Evolutionary conservation across 139 green algal species (phyloP), one percentile per base, ranked within the genome.

Genomic region (Edaphochlamys debaryana): DNA sequence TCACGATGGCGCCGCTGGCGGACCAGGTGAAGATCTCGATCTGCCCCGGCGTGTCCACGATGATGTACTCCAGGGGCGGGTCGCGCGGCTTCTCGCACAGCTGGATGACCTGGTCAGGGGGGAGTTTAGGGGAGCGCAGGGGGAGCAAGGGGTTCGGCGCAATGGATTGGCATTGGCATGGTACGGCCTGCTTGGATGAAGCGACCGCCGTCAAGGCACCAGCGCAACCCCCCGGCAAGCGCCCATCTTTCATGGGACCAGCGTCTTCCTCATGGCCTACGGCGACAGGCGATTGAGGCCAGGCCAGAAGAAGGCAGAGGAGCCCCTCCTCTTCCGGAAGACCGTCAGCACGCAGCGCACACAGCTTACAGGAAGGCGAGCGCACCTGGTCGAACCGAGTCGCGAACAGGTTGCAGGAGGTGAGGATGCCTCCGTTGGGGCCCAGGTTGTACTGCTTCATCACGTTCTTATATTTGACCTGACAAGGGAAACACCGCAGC

Each of bases 11-110:
- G 22, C 96, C 95, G 22, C 89, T 96, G 4, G 86, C 97, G 7
- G 89, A 96, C 97, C 97, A 99, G 0, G 97, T 99, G 93, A 99
- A 99, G 82, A 99, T 98, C 89, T 99, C 97, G 37, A 99, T 99
- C 89, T 99, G 75, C 0, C 75, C 60, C 29, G 97, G 96, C 0
- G 97, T 99, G 92, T 99, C 97, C 4, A 94, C 93, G 6, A 99
- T 79, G 23, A 99, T 90, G 84, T 95, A 96, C 45, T 95, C 69
- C 22, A 96, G 90, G 8, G 93, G 92, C 0, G 95, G 95, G 38
- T 95, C 89, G 23, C 95, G 90, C n/a, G 80, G 74, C 87, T 97
- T 96, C 72, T 97, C 93, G 19, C 87, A 93, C 58, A 98, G 90
- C 29, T 86, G 63, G 20, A 98, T 92, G 19, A 98, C 95, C 94